Base-by-base conservation (phyloP, 2,329 filamentous ascomycete genomes). In the Ceratocystis alfenasii region DNA sequence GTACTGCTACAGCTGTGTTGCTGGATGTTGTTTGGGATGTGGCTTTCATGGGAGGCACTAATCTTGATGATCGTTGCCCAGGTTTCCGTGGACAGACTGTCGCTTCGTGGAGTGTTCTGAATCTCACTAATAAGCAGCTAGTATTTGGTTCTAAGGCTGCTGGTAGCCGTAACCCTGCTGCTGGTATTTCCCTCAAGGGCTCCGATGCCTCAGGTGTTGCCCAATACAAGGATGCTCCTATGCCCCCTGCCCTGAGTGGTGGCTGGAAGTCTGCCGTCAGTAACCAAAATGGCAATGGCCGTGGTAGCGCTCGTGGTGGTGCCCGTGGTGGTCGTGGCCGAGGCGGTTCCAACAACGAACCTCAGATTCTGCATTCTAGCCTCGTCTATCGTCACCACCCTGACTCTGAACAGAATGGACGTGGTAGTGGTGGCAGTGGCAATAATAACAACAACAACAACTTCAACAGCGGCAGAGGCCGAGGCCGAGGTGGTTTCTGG, bases 41-140 rank as follows among this genome's bases (percentile, higher is more conserved):
- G 12, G 88, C 90, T 0, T 99, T 99, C 76, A 97, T 99, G 92
- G 95, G 91, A 72, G 94, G 94, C 69, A 96, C 92, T 1, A 94
- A 89, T 0, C 81, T 99, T 17, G 89, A 90, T 67, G 91, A 92
- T 66, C 87, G 94, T 67, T 96, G 93, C 73, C 90, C 91, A 30
- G 86, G 90, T 46, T 99, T 99, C 84, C 86, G 93, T 45, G 94
- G 94, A 64, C 92, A 94, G 74, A 96, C 94, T 0, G 91, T 99
- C 3, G 85, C 90, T 1, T 84, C 87, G 5, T 88, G 88, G n/a
- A 88, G 89, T 0, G 91, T 97, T 1, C 81, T 99, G 44, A 99
- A 99, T 76, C 79, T 95, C 66, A 87, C 87, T 1, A 81, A 92
- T 72, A 87, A 83, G 71, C 94, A 99, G 76, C 82, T 96, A 22